Conservation (phyloP, 2,329 filamentous ascomycete genomes). For the Cladorrhinum sp. region DNA sequence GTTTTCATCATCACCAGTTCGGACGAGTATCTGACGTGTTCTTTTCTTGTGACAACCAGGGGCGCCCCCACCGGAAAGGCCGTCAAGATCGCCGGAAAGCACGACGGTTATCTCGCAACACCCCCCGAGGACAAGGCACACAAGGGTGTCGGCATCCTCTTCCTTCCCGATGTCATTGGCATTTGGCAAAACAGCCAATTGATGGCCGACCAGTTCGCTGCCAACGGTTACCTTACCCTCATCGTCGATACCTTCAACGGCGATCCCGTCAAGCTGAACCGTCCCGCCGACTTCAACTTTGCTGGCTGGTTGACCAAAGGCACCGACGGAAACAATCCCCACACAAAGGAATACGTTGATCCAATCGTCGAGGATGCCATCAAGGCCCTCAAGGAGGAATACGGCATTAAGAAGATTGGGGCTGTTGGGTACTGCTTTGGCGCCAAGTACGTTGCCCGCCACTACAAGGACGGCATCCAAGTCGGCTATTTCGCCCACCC, state of each 20-base stretch:
- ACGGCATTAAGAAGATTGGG: constrained; percentile 57
- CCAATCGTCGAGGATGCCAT: constrained; percentile 50
- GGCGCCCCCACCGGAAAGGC: constrained; percentile 46
- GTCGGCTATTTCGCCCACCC: constrained; percentile 75
- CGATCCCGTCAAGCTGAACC: constrained; percentile 56
- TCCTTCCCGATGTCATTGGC: constrained; percentile 49
- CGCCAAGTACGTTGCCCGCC: constrained; percentile 70
- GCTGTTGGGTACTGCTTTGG: constrained; percentile 74
- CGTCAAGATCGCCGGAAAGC: constrained; percentile 44
- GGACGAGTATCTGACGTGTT: neutral
- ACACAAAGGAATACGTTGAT: constrained; percentile 44
- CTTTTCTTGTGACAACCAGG: constrained; percentile 30
- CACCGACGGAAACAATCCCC: constrained; percentile 47
- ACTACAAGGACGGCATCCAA: constrained; percentile 61
- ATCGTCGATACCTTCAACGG: constrained; percentile 71
- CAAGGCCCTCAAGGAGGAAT: constrained; percentile 55
- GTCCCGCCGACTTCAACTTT: constrained; percentile 41
- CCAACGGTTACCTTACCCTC: constrained; percentile 66
- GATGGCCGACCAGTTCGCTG: constrained; percentile 72
- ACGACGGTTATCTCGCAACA: constrained; percentile 51
- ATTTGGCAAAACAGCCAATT: constrained; percentile 60
- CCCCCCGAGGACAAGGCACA: constrained; percentile 40
- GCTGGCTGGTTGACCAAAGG: constrained; percentile 44
- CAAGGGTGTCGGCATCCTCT: constrained; percentile 43
- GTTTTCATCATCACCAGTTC: neutral